Conservation (phyloP, 345 rosid genomes). For the Toxicodendron radicans region DNA sequence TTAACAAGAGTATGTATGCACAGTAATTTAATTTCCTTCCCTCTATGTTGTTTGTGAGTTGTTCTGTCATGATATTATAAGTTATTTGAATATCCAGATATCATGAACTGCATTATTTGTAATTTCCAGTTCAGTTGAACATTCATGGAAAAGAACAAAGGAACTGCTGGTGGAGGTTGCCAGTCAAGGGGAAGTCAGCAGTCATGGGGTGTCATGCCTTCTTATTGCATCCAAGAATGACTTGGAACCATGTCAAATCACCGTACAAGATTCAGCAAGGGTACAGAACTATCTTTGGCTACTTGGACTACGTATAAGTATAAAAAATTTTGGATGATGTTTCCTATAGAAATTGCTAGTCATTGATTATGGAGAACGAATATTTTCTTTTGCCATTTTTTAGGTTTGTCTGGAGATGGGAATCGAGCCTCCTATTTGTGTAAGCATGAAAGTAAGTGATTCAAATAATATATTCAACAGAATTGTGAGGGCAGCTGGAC, state of each 20-base stretch:
- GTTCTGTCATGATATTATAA: not conserved
- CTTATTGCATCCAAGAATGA: slow-evolving; percentile 81
- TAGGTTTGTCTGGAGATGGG: slow-evolving; percentile 76
- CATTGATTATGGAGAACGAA: not conserved
- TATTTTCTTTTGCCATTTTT: slow-evolving; percentile 1
- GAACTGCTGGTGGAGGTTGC: slow-evolving; percentile 69
- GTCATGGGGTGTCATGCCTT: slow-evolving; percentile 63
- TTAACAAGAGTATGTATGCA: not conserved
- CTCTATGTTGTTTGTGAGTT: not conserved
- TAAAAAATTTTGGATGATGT: not conserved
- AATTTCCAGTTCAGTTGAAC: slow-evolving; percentile 61
- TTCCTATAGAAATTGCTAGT: not conserved
- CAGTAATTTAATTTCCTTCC: not conserved
- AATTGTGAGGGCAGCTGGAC: slow-evolving; percentile 60
- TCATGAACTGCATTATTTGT: slow-evolving; percentile 22
- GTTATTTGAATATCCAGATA: slow-evolving; percentile 6
- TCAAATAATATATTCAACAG: slow-evolving; percentile 48
- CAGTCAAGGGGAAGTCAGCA: slow-evolving; percentile 66
- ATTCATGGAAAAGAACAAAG: slow-evolving; percentile 73
- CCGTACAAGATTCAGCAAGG: slow-evolving; percentile 59
- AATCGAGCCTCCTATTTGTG: slow-evolving; percentile 57
- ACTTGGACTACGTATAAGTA: not conserved
- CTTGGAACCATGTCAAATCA: slow-evolving; percentile 57
- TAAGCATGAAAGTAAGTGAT: slow-evolving; percentile 55
- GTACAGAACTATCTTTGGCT: slow-evolving; percentile 28